Evolutionary conservation across 352 stramenopile genomes (phyloP).

Genomic region (Phytophthora kernoviae): DNA sequence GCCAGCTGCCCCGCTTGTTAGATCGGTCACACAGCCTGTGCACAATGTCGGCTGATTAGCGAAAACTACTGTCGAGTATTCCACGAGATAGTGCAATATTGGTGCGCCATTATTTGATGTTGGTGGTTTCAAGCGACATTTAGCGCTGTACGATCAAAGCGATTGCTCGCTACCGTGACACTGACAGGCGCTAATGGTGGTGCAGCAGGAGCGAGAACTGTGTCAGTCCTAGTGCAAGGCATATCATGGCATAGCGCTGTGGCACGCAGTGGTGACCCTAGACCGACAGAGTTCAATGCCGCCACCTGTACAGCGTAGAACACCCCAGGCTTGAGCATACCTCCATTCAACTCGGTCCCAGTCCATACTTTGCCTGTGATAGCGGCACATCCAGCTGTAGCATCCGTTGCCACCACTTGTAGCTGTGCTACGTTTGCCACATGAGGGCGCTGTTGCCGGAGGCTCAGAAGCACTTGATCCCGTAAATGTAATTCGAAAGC

Average conservation of each 20-base stretch:
- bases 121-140: constrained; percentile 85
- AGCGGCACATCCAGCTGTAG: constrained; percentile 53
- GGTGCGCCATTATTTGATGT: constrained; percentile 64
- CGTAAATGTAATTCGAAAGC: constrained; percentile 91
- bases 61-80: constrained; percentile 80
- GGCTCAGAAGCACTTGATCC: constrained; percentile 63
- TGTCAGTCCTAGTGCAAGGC: constrained; percentile 48
- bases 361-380: constrained; percentile 69
- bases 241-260: constrained; percentile 56
- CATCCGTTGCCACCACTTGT: constrained; percentile 53
- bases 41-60: constrained; percentile 40
- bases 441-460: constrained; percentile 22
- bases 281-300: constrained; percentile 87
- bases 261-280: constrained; percentile 57
- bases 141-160: constrained; percentile 71
- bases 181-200: constrained; percentile 70
- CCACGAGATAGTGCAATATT: constrained; percentile 81
- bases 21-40: constrained; percentile 44
- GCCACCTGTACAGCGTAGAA: constrained; percentile 91
- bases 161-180: constrained; percentile 87
- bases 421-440: constrained; percentile 45
- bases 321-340: constrained; percentile 72
- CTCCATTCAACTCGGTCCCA: constrained; percentile 79
- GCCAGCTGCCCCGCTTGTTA: constrained; percentile 34
- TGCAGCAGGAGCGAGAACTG: constrained; percentile 54